A percentile compares a stretch with the other conserved stretches of the same genome.
Evolutionary conservation across 495 filamentous ascomycete species (phyloP).

Genomic region (Corynascus novoguineensis): DNA sequence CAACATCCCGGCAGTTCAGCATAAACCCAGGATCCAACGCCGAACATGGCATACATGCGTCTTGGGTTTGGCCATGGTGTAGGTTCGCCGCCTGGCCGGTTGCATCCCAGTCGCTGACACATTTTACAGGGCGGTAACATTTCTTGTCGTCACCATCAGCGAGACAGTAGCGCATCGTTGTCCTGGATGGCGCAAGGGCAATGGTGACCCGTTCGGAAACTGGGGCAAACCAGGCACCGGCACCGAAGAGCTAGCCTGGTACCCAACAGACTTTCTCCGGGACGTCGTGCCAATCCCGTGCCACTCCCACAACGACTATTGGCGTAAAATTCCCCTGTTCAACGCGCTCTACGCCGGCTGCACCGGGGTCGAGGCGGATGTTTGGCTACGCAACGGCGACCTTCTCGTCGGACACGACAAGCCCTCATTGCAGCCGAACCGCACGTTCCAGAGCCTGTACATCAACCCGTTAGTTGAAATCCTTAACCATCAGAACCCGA

Average conservation of each 20-base stretch:
- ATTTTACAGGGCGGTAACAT: neutral
- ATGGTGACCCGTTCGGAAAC: slow-evolving; percentile 50
- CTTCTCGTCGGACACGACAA: slow-evolving; percentile 56
- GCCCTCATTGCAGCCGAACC: slow-evolving; percentile 45
- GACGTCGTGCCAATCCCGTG: slow-evolving; percentile 64
- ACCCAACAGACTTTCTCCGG: slow-evolving; percentile 70
- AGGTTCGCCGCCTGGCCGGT: neutral
- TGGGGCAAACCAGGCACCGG: slow-evolving; percentile 48
- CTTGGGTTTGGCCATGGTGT: slow-evolving; percentile 12
- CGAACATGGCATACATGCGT: slow-evolving; percentile 7
- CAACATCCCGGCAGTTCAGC: neutral
- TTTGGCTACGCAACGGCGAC: slow-evolving; percentile 72
- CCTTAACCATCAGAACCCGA: slow-evolving; percentile 50
- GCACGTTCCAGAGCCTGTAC: slow-evolving; percentile 60
- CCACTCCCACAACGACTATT: slow-evolving; percentile 91
- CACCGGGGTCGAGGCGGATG: slow-evolving; percentile 79
- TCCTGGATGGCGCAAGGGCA: neutral
- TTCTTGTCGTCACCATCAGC: neutral
- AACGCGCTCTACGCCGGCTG: slow-evolving; percentile 60
- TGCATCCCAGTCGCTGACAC: neutral
- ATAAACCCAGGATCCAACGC: neutral
- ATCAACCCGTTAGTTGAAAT: slow-evolving; percentile 57
- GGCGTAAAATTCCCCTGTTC: slow-evolving; percentile 65
- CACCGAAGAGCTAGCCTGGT: slow-evolving; percentile 50
- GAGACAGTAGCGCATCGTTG: slow-evolving; percentile 2